Base-by-base conservation (phyloP, 768 basidiomycete genomes). In the Russula griseocarnosa region DNA sequence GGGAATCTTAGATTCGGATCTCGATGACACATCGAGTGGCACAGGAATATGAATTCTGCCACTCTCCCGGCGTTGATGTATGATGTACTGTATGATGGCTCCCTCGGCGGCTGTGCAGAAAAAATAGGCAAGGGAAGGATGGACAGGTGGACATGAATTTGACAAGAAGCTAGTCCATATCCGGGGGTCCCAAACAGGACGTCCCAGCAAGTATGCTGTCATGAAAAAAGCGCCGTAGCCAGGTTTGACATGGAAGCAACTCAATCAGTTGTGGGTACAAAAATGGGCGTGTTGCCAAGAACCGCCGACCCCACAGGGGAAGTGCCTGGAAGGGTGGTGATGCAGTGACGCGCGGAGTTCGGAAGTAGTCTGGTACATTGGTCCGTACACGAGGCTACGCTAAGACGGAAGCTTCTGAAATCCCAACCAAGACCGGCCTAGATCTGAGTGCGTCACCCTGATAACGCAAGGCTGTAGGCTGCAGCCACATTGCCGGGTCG, bases 231-330 rank as follows among this genome's bases (percentile, higher is more conserved):
- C 59, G 60, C 64, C 54, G 60, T 51, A 42, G 49, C 64, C 64
- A 55, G 36, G 59, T 61, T 65, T 65, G 64, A 65, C 64, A 60
- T 65, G 64, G 60, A 61, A 57, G 64, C 60, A 65, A 65, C 64
- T 65, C 61, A 61, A 65, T 65, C 64, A 65, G 64, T 55, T 65
- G 64, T 60, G 50, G 59, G 58, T 42, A 40, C 55, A 44, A 40
- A 55, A 62, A 65, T 60, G 63, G 58, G 49, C 32, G 44, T 36
- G 64, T 65, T 61, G 64, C 51, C 64, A 61, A 65, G 64, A 65
- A 57, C 64, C 64, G 64, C 64, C 64, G 64, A 65, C 64, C 64
- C 64, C 64, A 65, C 64, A 65, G 64, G 64, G 64, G 63, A 61
- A 56, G 64, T 65, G 64, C 64, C 64, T 65, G 64, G 55, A 65